Percentiles rank a stretch among this genome's conserved stretches.
phyloP scores from a whole-genome alignment of 2,329 filamentous ascomycete species.

The Hortaea werneckii region DNA sequence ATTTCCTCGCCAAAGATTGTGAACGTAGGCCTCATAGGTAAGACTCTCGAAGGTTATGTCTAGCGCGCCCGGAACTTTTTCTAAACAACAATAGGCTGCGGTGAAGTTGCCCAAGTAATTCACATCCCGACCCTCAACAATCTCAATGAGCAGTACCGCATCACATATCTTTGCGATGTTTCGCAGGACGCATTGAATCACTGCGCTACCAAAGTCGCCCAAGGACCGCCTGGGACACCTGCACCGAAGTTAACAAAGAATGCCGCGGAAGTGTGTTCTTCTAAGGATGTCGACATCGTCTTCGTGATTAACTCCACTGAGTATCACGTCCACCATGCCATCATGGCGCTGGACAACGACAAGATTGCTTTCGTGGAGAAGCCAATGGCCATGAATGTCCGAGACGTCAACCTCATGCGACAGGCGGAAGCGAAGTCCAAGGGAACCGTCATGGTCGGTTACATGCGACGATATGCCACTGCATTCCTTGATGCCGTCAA shows the following conservation, averaged over 20 bases:
- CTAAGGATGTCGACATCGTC: slow-evolving; percentile 42
- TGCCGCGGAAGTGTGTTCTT: slow-evolving; percentile 30
- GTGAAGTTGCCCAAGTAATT: slow-evolving; percentile 29
- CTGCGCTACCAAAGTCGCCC: slow-evolving; percentile 28
- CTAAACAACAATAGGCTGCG: background rate
- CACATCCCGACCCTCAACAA: slow-evolving; percentile 43
- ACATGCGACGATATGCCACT: slow-evolving; percentile 51
- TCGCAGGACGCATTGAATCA: slow-evolving; percentile 31
- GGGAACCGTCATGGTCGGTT: slow-evolving; percentile 46
- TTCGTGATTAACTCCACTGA: slow-evolving; percentile 45
- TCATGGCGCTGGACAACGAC: slow-evolving; percentile 42
- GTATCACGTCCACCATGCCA: slow-evolving; percentile 43
- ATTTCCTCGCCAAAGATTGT: background rate
- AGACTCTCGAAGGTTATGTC: background rate
- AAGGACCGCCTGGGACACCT: slow-evolving; percentile 9
- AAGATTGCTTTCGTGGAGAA: slow-evolving; percentile 54
- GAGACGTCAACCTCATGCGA: slow-evolving; percentile 38
- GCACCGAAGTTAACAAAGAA: slow-evolving; percentile 27
- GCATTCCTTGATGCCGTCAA: slow-evolving; percentile 44
- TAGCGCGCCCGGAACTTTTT: background rate
- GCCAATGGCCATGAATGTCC: slow-evolving; percentile 42
- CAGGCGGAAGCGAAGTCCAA: slow-evolving; percentile 37
- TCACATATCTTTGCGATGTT: slow-evolving; percentile 44
- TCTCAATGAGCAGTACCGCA: slow-evolving; percentile 35
- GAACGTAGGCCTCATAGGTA: background rate